Conservation (phyloP, 768 basidiomycete species). For the Pleurotus giganteus region DNA sequence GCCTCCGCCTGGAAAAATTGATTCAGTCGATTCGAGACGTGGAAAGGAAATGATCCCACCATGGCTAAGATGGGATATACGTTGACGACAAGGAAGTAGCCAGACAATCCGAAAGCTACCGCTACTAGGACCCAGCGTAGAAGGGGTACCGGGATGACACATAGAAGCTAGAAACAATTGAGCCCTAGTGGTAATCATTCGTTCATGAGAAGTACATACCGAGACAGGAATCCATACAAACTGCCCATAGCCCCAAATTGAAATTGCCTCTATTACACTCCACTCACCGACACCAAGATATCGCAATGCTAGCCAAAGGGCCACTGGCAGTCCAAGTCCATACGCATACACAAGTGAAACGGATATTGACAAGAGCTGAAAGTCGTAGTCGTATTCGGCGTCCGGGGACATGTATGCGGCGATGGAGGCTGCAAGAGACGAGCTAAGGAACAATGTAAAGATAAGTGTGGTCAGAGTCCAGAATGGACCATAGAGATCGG, state of each 20-base stretch:
- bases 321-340: conserved; percentile 75
- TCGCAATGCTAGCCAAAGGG: conserved; percentile 81
- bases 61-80: conserved; percentile 88
- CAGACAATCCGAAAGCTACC: conserved; percentile 74
- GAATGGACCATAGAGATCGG: conserved; percentile 90
- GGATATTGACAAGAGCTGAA: conserved; percentile 80
- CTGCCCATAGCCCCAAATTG: conserved; percentile 78
- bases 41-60: conserved; percentile 41
- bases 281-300: conserved; percentile 91
- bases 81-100: conserved; percentile 81
- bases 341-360: conserved; percentile 86
- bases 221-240: conserved; percentile 90
- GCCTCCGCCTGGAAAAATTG: conserved; percentile 65
- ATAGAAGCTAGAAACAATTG: conserved; percentile 55
- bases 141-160: conserved; percentile 80
- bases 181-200: background rate
- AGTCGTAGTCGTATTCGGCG: conserved; percentile 75
- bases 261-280: conserved; percentile 80
- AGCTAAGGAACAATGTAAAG: conserved; percentile 90
- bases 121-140: conserved; percentile 81
- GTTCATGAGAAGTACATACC: conserved; percentile 36
- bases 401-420: conserved; percentile 73
- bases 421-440: conserved; percentile 87
- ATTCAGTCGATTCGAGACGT: conserved; percentile 1
- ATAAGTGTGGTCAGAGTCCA: conserved; percentile 97